A percentile compares a stretch with the other conserved stretches of the same genome.
These are phyloP conservation scores for Trichoderma aggressivum DNA, from an alignment of 2,329 filamentous ascomycete species.

Conservation along the genomic window DNA sequence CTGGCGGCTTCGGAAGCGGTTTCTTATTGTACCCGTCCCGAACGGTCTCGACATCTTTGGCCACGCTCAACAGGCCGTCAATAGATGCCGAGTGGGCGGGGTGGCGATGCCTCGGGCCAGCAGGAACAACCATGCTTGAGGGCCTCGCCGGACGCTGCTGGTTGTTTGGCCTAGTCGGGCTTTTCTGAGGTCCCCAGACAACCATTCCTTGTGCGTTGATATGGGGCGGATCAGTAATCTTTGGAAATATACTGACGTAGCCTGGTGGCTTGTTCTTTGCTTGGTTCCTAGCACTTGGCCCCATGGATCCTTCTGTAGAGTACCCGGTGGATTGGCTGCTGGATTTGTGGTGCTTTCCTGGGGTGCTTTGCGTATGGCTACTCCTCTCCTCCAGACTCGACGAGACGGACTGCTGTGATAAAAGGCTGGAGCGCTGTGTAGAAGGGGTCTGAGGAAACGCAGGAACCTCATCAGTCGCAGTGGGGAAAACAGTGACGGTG, in stretches of 20 bases:
- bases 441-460: background rate
- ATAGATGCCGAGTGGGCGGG: conserved; percentile 22
- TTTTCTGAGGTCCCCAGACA: background rate
- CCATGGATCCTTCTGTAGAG: conserved; percentile 9
- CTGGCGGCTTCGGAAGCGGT: conserved; percentile 4
- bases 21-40: conserved; percentile 9
- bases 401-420: background rate
- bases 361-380: background rate
- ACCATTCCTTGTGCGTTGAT: background rate
- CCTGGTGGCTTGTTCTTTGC: conserved; percentile 23
- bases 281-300: conserved; percentile 17
- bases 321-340: background rate
- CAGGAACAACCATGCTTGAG: conserved; percentile 27
- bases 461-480: background rate
- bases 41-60: conserved; percentile 1
- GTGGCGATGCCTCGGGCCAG: conserved; percentile 10
- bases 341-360: background rate
- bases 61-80: conserved; percentile 23
- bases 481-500: conserved; percentile 34
- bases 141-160: conserved; percentile 5
- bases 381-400: background rate
- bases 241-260: conserved; percentile 26
- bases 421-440: background rate
- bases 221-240: conserved; percentile 23
- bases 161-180: background rate